Evolutionary conservation across 2,329 filamentous ascomycete genomes (phyloP).

Genomic region (Ophiostoma quercus): DNA sequence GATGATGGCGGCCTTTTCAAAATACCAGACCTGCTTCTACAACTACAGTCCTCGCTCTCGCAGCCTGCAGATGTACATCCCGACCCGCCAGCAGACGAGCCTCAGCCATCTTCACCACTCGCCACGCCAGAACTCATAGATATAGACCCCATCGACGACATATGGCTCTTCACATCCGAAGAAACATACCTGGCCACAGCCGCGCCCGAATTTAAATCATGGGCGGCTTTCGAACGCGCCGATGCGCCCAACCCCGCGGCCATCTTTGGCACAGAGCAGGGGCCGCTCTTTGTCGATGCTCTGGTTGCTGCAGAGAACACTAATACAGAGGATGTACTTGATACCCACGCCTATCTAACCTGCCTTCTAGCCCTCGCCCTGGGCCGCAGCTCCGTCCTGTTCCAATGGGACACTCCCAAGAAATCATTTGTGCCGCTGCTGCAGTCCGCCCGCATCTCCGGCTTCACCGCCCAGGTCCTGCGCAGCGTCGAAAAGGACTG

Average conservation of each 20-base stretch:
- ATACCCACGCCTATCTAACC: constrained; percentile 46
- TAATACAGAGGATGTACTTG: constrained; percentile 37
- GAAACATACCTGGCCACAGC: constrained; percentile 29
- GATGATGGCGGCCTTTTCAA: constrained; percentile 41
- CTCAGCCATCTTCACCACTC: neutral
- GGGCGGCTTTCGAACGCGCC: constrained; percentile 59
- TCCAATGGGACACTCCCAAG: constrained; percentile 52
- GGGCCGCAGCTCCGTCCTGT: constrained; percentile 67
- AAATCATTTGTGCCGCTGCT: constrained; percentile 49
- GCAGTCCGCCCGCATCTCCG: constrained; percentile 48
- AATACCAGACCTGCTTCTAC: constrained; percentile 34
- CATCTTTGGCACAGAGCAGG: constrained; percentile 63
- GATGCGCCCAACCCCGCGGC: constrained; percentile 36
- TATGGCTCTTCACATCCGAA: constrained; percentile 46
- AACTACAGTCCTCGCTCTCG: neutral
- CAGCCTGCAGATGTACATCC: neutral
- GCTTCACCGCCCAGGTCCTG: constrained; percentile 50
- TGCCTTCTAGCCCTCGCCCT: constrained; percentile 63
- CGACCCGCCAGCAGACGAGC: neutral
- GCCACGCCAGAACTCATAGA: neutral
- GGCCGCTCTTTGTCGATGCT: constrained; percentile 61
- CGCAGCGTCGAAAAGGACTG: constrained; percentile 45
- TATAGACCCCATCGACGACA: constrained; percentile 31
- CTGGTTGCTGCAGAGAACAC: constrained; percentile 40
- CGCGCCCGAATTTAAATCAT: constrained; percentile 52